Evolutionary conservation across 352 stramenopile genomes (phyloP).

Genomic region (Globisporangium takayamanum): DNA sequence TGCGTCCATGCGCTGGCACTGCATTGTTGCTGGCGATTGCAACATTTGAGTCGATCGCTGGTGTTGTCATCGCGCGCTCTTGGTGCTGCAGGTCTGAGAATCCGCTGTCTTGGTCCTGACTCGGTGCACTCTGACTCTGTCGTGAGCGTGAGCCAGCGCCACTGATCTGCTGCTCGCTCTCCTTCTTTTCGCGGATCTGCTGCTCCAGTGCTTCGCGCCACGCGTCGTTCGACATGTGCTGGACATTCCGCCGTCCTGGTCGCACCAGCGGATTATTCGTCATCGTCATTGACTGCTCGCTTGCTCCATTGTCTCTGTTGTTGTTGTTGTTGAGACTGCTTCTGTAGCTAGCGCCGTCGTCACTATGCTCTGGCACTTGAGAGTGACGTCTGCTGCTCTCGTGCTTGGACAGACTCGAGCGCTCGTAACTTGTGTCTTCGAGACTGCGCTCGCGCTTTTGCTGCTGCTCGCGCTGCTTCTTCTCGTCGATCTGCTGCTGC

Average conservation of each 20-base stretch:
- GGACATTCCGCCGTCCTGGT: constrained; percentile 23
- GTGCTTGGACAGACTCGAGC: neutral
- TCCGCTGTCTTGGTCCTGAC: neutral
- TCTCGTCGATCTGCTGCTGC: constrained; percentile 29
- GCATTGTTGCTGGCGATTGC: neutral
- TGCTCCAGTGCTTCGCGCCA: constrained; percentile 41
- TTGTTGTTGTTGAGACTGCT: constrained; percentile 1
- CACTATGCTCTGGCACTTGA: neutral
- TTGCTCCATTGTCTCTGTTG: neutral
- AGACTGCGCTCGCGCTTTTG: constrained; percentile 3
- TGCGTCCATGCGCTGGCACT: constrained; percentile 2
- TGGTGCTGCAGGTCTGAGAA: neutral
- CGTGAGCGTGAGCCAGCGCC: neutral
- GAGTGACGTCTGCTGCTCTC: neutral
- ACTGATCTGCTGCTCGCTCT: constrained; percentile 12
- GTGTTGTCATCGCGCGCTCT: constrained; percentile 9
- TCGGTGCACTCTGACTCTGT: constrained; percentile 14
- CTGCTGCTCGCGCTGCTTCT: constrained; percentile 17
- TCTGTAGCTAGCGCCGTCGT: constrained; percentile 2
- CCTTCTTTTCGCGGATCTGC: constrained; percentile 42
- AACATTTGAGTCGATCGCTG: neutral
- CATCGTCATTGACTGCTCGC: neutral
- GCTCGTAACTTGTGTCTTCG: neutral
- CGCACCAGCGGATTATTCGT: neutral
- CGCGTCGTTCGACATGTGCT: constrained; percentile 30